phyloP scores from a whole-genome alignment of 139 green algal genomes.

The Eudorina sp. region DNA sequence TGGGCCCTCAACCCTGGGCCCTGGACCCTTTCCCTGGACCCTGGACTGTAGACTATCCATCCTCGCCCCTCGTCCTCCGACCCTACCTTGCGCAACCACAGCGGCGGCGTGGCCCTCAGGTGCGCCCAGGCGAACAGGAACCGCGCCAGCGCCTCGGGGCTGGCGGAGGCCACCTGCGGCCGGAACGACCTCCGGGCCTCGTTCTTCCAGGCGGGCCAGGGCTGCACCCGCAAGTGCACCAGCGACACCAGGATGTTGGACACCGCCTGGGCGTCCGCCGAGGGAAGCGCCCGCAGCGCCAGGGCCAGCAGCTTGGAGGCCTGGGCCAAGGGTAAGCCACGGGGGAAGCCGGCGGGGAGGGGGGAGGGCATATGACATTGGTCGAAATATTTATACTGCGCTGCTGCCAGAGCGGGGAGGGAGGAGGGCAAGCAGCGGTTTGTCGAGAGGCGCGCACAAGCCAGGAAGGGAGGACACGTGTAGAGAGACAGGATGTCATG shows the following conservation, averaged over 20 bases:
- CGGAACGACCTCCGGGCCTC: background rate
- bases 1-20: background rate
- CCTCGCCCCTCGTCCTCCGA: background rate
- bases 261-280: background rate
- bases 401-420: background rate
- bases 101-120: background rate
- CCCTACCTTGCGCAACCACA: background rate
- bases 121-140: background rate
- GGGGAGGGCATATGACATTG: background rate
- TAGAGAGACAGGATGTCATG: too few relatives aligned
- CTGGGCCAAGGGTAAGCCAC: background rate
- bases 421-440: background rate
- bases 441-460: background rate
- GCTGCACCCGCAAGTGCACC: background rate
- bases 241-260: constrained; percentile 22
- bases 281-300: background rate
- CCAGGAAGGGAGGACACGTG: background rate
- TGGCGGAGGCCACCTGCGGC: background rate
- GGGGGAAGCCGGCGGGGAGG: background rate
- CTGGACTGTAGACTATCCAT: background rate
- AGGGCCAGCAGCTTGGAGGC: constrained; percentile 4
- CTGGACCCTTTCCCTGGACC: background rate
- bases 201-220: background rate
- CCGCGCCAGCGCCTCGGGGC: constrained; percentile 5
- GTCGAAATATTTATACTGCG: too few relatives aligned